Conservation (phyloP, 257 asterid genomes). For the Haberlea rhodopensis region DNA sequence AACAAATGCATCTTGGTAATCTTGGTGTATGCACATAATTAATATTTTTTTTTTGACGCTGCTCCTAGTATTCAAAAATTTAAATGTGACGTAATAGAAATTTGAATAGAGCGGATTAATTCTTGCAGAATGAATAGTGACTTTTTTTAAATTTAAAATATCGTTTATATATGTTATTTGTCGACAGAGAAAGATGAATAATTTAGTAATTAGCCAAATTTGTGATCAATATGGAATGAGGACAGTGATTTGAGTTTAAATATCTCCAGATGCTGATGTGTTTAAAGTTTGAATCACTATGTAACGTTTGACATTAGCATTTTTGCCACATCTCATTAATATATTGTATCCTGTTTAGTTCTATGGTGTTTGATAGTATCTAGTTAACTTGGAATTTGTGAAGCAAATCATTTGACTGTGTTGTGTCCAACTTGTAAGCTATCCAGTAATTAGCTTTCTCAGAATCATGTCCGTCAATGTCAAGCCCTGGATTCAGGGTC, state of each 20-base stretch:
- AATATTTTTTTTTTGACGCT: neutral
- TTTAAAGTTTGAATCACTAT: neutral
- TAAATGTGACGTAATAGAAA: neutral
- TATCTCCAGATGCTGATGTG: neutral
- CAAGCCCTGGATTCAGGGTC: neutral
- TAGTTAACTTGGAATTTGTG: neutral
- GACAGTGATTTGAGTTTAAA: neutral
- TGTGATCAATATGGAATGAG: neutral
- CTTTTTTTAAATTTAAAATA: neutral
- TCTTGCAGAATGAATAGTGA: neutral
- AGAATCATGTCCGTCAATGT: neutral
- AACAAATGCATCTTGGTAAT: neutral
- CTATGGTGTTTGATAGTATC: neutral
- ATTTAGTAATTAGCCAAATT: slow-evolving; percentile 11
- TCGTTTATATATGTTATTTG: slow-evolving; percentile 3
- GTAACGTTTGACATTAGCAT: neutral
- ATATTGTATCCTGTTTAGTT: neutral
- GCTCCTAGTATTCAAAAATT: neutral
- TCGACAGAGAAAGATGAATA: slow-evolving; percentile 6
- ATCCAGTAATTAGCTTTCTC: neutral
- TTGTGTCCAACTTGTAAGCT: neutral
- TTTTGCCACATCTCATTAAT: neutral
- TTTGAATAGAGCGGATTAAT: neutral
- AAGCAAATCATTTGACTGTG: neutral
- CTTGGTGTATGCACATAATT: neutral